These are phyloP conservation scores for Wickerhamiella cacticola DNA, from an alignment of 805 yeast genomes.

Conservation along the genomic window DNA sequence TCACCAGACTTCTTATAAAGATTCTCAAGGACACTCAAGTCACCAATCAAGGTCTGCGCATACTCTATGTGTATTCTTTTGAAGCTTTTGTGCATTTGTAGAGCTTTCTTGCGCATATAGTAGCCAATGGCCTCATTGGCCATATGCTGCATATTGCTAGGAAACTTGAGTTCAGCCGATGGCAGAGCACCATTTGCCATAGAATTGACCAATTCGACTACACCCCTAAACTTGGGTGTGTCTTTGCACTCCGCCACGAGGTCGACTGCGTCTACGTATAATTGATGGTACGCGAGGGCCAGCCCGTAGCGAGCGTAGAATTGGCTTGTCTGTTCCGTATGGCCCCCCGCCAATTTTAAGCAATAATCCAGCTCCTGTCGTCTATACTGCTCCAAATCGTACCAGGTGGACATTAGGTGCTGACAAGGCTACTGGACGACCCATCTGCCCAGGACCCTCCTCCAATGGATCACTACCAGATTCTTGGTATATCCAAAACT, in stretches of 20 bases:
- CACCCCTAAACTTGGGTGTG: background rate
- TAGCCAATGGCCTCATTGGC: background rate
- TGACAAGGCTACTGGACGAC: background rate
- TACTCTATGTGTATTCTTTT: background rate
- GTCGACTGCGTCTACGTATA: constrained; percentile 7
- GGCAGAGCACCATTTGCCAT: background rate
- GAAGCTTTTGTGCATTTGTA: background rate
- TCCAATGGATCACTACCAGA: constrained; percentile 41
- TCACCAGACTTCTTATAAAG: background rate
- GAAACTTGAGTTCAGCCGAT: background rate
- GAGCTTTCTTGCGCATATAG: background rate
- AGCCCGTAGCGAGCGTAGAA: constrained; percentile 8
- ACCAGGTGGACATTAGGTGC: constrained; percentile 4
- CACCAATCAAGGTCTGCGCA: background rate
- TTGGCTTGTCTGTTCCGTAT: background rate
- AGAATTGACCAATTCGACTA: background rate
- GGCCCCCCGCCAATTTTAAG: background rate
- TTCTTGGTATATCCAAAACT: constrained; percentile 68
- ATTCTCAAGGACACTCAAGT: background rate
- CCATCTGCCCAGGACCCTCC: background rate
- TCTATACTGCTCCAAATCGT: background rate
- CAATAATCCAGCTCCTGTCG: constrained; percentile 6
- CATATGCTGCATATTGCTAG: background rate
- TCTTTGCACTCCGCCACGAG: background rate
- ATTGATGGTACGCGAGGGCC: constrained; percentile 1